Evolutionary conservation across 441 rosid genomes (phyloP), one percentile per base, ranked within the genome.

Genomic region (Viola pubescens): DNA sequence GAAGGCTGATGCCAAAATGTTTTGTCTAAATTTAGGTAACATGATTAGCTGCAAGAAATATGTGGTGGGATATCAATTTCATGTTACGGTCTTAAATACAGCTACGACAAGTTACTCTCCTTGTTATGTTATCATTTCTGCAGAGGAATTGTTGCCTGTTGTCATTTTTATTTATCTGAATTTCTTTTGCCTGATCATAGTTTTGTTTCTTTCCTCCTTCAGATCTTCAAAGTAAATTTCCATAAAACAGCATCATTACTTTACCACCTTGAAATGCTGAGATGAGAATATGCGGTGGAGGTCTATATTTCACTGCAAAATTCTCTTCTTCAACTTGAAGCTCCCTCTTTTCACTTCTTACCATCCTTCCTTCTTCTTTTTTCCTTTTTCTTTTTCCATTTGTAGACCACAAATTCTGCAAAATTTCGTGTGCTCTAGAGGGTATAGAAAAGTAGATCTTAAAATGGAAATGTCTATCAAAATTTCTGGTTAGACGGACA

Each of bases 381-480:
- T 66, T 56, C 37, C 38, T 47, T 11, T 49, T 55, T 66, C 47
- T 40, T 54, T 39, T 65, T 8, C 48, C 4, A 38, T 7, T 59
- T 40, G 9, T 38, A 9, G 43, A 26, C n/a, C 38, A 6, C 9
- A 49, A 10, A 37, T 8, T 67, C 10, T 44, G 9, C 14, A 7
- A 11, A 54, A 34, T 47, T 59, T 58, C 9, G 34, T 66, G 48
- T 47, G 8, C 19, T 12, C n/a, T 50, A 11, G 16, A 59, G 39
- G 48, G 37, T 50, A 52, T 41, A 26, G 34, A 59, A 53, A 52
- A 59, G 53, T 19, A 40, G 54, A 39, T 38, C 11, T 46, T 40
- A 48, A 16, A 8, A 38, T 16, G 9, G 37, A 14, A 4, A 11
- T 26, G 7, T 43, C 37, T 42, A 7, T 52, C 13, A 43, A 12